phyloP scores from a whole-genome alignment of 371 early-diverging fungal species.

The Mucor saturninus region DNA sequence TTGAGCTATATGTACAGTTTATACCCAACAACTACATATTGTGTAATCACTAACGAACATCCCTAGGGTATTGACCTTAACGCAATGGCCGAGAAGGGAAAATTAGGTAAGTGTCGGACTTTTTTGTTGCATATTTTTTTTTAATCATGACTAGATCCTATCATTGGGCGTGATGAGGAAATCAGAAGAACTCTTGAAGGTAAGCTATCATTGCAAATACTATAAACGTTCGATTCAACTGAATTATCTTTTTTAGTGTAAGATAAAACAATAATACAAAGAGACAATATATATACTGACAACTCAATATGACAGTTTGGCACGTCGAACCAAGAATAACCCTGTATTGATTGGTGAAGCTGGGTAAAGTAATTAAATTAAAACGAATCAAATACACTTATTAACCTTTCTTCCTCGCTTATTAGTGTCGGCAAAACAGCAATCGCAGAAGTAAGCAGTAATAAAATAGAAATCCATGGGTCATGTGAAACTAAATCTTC shows the following conservation, averaged over 20 bases:
- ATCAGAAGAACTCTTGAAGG: slow-evolving; percentile 84
- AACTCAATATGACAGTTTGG: slow-evolving; percentile 34
- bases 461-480: not conserved
- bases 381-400: too few species aligned
- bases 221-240: too few species aligned
- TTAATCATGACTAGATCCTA: slow-evolving; percentile 63
- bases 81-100: slow-evolving; percentile 70
- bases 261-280: not conserved
- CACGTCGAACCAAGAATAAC: slow-evolving; percentile 90
- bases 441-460: slow-evolving; percentile 48
- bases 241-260: slow-evolving; percentile 27
- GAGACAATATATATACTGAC: not conserved
- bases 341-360: slow-evolving; percentile 89
- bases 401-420: too few species aligned
- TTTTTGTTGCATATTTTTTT: slow-evolving; percentile 8
- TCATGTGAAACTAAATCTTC: not conserved
- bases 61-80: slow-evolving; percentile 71
- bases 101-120: slow-evolving; percentile 62
- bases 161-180: slow-evolving; percentile 86
- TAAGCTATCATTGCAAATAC: slow-evolving; percentile 8
- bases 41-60: not conserved
- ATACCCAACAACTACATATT: not conserved
- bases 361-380: slow-evolving; percentile 39
- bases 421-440: slow-evolving; percentile 65
- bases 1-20: slow-evolving; percentile 47